These are phyloP conservation scores for Moricandia arvensis DNA, from an alignment of 345 rosid genomes.

Conservation along the genomic window DNA sequence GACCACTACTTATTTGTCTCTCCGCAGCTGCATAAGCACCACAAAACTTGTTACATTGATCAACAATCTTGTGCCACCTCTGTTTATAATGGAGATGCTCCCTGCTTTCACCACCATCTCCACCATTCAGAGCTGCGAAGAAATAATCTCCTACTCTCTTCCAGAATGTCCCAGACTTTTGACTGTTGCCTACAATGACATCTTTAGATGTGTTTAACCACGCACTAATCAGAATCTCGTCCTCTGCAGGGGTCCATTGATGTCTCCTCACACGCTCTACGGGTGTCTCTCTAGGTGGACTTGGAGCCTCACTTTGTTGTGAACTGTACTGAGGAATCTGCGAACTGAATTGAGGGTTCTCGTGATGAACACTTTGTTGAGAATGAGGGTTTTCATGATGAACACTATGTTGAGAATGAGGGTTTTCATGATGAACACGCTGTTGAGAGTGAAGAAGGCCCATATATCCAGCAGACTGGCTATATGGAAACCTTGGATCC, in stretches of 20 bases:
- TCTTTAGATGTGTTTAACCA: not conserved
- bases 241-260: not conserved
- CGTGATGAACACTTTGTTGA: too few relatives aligned
- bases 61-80: too few relatives aligned
- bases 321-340: not conserved
- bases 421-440: too few relatives aligned
- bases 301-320: not conserved
- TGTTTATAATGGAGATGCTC: not conserved
- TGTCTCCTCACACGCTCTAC: not conserved
- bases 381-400: too few relatives aligned
- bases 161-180: not conserved
- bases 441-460: too few relatives aligned
- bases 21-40: not conserved
- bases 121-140: not conserved
- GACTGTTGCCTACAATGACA: not conserved
- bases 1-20: not conserved
- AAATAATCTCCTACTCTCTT: not conserved
- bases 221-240: not conserved
- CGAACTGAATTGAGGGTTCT: too few relatives aligned
- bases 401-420: too few relatives aligned
- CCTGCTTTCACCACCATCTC: not conserved
- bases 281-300: not conserved
- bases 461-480: too few relatives aligned
- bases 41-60: not conserved
- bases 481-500: too few relatives aligned